Evolutionary conservation across 2,329 filamentous ascomycete genomes (phyloP).

Genomic region (Graphilbum ipis-grandicollis): DNA sequence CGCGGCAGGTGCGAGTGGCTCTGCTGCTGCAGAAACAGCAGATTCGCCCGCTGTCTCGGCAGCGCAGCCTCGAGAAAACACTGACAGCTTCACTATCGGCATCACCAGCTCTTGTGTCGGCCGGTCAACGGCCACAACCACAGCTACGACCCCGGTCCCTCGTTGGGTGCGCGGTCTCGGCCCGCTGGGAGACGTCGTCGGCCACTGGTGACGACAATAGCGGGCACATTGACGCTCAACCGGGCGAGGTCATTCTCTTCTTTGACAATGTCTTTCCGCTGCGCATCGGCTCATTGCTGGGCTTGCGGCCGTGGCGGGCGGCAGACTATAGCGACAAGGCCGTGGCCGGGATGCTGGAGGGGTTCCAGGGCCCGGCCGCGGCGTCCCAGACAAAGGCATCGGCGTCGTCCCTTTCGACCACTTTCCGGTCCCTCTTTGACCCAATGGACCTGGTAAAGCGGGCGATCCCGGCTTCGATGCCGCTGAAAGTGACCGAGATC

Average conservation of each 20-base stretch:
- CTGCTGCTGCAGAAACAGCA: too few relatives aligned
- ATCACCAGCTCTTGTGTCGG: neutral
- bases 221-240: constrained; percentile 62
- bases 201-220: constrained; percentile 47
- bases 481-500: constrained; percentile 62
- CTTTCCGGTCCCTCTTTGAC: constrained; percentile 16
- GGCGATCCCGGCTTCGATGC: constrained; percentile 43
- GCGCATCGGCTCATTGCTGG: constrained; percentile 34
- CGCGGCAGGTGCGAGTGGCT: neutral
- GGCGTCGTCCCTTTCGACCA: neutral
- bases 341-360: constrained; percentile 29
- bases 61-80: neutral
- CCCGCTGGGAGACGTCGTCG: constrained; percentile 24
- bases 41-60: too few relatives aligned
- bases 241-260: constrained; percentile 74
- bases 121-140: neutral
- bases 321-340: constrained; percentile 20
- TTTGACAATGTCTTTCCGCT: constrained; percentile 85
- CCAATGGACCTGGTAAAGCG: constrained; percentile 37
- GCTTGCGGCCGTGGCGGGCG: constrained; percentile 26
- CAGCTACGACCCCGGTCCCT: neutral
- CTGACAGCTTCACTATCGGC: neutral
- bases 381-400: neutral
- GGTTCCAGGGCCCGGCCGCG: constrained; percentile 29
- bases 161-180: neutral